Percentiles rank a stretch among this genome's conserved stretches.
Conservation (phyloP, 768 basidiomycete genomes). For the Lanmaoa pseudosensibilis region DNA sequence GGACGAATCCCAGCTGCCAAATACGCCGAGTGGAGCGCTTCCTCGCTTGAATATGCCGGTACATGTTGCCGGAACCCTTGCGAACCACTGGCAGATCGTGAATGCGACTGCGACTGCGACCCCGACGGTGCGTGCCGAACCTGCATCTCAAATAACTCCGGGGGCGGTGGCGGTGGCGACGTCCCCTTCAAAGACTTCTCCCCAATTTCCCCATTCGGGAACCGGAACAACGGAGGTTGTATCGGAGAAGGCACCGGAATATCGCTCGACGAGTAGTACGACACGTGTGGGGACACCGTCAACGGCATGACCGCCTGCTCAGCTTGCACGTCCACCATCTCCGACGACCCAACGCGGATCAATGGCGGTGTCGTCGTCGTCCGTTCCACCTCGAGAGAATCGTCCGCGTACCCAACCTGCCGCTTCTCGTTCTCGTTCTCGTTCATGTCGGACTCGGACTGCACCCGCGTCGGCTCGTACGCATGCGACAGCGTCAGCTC, state of each 20-base stretch:
- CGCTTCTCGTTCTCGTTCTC: slow-evolving; percentile 23
- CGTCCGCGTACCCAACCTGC: neutral
- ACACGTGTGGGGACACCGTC: slow-evolving; percentile 41
- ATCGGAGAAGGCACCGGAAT: slow-evolving; percentile 58
- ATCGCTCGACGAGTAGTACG: slow-evolving; percentile 60
- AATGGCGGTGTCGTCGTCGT: slow-evolving; percentile 3
- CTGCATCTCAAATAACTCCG: slow-evolving; percentile 42
- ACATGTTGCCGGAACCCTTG: slow-evolving; percentile 2
- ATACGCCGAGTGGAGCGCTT: neutral
- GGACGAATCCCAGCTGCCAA: neutral
- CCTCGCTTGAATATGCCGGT: neutral
- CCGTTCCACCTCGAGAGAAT: slow-evolving; percentile 3
- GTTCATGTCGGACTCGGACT: slow-evolving; percentile 20
- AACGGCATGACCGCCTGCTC: slow-evolving; percentile 40
- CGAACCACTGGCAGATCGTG: slow-evolving; percentile 10
- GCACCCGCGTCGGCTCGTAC: slow-evolving; percentile 51
- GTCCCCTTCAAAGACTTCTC: slow-evolving; percentile 21
- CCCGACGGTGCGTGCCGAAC: slow-evolving; percentile 31
- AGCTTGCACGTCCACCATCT: slow-evolving; percentile 3
- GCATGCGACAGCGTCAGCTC: slow-evolving; percentile 46
- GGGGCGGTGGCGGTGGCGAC: neutral
- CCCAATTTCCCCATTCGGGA: slow-evolving; percentile 46
- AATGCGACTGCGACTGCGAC: neutral
- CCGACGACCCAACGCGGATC: slow-evolving; percentile 13
- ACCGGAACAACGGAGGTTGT: slow-evolving; percentile 49